Conservation (phyloP, 495 filamentous ascomycete species). For the Daldinia bambusicola region DNA sequence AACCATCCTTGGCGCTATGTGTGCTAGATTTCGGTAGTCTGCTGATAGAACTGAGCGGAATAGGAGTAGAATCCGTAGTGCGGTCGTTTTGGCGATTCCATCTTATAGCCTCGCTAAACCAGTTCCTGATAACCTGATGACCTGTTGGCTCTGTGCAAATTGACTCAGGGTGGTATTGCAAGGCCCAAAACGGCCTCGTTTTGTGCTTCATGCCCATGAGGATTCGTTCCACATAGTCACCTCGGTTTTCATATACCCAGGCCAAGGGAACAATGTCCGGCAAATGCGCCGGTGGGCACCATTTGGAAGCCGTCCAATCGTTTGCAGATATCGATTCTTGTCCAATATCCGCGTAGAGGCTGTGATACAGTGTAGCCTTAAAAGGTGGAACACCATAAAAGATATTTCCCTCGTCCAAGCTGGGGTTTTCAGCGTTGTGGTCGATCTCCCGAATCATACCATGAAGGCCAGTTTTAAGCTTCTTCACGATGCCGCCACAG, state of each 20-base stretch:
- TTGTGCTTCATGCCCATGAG: slow-evolving; percentile 81
- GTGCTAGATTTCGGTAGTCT: slow-evolving; percentile 16
- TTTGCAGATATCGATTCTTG: slow-evolving; percentile 47
- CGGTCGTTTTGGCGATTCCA: slow-evolving; percentile 60
- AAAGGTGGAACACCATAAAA: slow-evolving; percentile 65
- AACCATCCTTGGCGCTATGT: not conserved
- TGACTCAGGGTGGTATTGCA: slow-evolving; percentile 96
- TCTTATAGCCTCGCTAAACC: slow-evolving; percentile 70
- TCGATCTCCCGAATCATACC: slow-evolving; percentile 76
- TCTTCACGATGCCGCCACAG: slow-evolving; percentile 71
- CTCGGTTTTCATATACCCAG: slow-evolving; percentile 67
- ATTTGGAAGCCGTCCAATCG: slow-evolving; percentile 51
- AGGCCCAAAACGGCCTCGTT: slow-evolving; percentile 82
- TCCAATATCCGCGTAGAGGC: slow-evolving; percentile 73
- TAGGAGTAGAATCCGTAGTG: not conserved
- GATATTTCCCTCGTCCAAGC: slow-evolving; percentile 47
- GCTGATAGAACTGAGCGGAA: slow-evolving; percentile 38
- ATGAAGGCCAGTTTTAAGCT: slow-evolving; percentile 76
- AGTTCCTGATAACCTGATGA: slow-evolving; percentile 73
- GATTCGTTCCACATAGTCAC: slow-evolving; percentile 63
- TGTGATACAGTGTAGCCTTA: slow-evolving; percentile 88
- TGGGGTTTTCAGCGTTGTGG: slow-evolving; percentile 55
- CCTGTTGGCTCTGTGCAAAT: slow-evolving; percentile 83
- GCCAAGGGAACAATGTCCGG: slow-evolving; percentile 69
- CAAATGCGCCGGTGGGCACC: slow-evolving; percentile 39